These are phyloP conservation scores for Solanum pinnatisectum DNA, from an alignment of 257 asterid species.

Conservation along the genomic window DNA sequence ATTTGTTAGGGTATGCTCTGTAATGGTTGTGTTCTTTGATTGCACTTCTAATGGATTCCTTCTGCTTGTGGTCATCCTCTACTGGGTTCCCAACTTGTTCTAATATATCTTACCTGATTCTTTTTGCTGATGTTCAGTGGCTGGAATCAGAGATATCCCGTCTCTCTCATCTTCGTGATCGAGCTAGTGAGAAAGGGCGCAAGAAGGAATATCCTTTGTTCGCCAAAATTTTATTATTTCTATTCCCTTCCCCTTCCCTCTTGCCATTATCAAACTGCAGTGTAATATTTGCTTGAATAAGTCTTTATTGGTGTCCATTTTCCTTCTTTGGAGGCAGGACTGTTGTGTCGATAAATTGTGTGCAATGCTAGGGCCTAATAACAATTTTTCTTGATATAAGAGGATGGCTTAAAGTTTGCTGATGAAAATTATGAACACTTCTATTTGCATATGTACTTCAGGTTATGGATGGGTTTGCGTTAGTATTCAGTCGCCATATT, in stretches of 20 bases:
- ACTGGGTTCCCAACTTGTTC: neutral
- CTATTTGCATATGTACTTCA: neutral
- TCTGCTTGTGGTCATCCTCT: neutral
- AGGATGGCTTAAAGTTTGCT: neutral
- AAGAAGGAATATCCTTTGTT: constrained; percentile 92
- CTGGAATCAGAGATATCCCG: constrained; percentile 82
- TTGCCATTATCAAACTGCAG: neutral
- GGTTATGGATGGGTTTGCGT: neutral
- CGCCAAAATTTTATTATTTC: neutral
- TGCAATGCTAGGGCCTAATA: neutral
- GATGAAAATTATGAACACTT: neutral
- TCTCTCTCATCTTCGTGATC: constrained; percentile 94
- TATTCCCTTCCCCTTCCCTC: neutral
- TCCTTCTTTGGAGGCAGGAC: neutral
- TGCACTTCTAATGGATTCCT: neutral
- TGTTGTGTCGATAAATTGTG: neutral
- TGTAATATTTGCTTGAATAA: neutral
- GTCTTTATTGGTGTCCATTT: neutral
- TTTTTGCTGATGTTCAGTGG: constrained; percentile 56
- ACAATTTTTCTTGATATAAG: neutral
- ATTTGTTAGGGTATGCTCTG: neutral
- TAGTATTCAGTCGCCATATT: neutral
- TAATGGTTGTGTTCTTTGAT: neutral
- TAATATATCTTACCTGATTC: neutral
- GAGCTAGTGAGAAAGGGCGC: constrained; percentile 97